A percentile compares a stretch with the other conserved stretches of the same genome.
Conservation (phyloP, 495 filamentous ascomycete species). For the Penicillium turbatum region DNA sequence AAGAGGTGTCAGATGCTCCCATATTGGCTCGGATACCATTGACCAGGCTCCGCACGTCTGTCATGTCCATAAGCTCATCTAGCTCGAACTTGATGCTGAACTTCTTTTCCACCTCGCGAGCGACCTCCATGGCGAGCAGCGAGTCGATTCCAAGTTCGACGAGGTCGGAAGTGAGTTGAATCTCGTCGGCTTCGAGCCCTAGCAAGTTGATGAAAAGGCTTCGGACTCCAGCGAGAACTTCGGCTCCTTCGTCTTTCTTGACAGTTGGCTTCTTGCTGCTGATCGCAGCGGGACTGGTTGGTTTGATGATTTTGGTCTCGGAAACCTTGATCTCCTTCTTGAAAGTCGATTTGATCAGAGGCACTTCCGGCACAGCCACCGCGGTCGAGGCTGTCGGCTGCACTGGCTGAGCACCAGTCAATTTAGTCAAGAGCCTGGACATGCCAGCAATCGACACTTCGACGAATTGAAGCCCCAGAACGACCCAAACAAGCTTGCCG, state of each 20-base stretch:
- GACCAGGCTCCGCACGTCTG: neutral
- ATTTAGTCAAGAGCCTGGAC: neutral
- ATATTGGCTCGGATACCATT: neutral
- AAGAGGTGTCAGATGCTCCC: neutral
- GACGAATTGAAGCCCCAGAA: slow-evolving; percentile 39
- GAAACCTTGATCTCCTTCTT: neutral
- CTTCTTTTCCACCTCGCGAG: slow-evolving; percentile 41
- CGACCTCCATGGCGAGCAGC: slow-evolving; percentile 53
- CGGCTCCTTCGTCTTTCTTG: neutral
- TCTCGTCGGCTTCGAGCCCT: slow-evolving; percentile 41
- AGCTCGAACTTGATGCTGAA: slow-evolving; percentile 39
- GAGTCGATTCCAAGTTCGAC: slow-evolving; percentile 54
- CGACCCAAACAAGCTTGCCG: slow-evolving; percentile 28
- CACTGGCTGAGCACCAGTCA: neutral
- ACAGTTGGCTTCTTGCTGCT: neutral
- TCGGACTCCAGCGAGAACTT: neutral
- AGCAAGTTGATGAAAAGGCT: slow-evolving; percentile 25
- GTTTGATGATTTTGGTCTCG: neutral
- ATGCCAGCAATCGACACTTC: neutral
- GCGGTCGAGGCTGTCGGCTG: neutral
- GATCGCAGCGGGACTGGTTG: neutral
- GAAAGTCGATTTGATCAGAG: neutral
- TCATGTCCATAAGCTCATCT: slow-evolving; percentile 36
- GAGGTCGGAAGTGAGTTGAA: slow-evolving; percentile 34
- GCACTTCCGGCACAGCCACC: neutral